phyloP scores from a whole-genome alignment of 352 stramenopile genomes.

The Phytopythium ostracodes region DNA sequence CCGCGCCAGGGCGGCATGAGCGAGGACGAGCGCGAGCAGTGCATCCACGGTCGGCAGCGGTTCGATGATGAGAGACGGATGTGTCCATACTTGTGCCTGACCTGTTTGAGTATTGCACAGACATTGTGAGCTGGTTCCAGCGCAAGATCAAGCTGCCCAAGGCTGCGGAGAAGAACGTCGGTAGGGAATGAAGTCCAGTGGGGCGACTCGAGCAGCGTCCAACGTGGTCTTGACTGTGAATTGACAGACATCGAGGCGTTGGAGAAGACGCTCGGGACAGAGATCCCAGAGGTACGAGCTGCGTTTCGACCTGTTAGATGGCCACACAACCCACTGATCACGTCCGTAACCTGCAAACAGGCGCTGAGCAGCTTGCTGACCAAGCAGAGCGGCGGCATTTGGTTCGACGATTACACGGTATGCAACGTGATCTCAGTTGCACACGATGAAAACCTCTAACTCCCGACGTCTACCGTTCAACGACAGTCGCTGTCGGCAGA shows the following conservation, averaged over 20 bases:
- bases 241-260: constrained; percentile 64
- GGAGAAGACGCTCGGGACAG: constrained; percentile 55
- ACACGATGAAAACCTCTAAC: background rate
- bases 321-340: background rate
- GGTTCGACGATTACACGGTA: constrained; percentile 83
- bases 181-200: constrained; percentile 16
- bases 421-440: too few species aligned
- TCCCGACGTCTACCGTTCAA: background rate
- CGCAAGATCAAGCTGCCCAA: constrained; percentile 64
- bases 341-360: constrained; percentile 11
- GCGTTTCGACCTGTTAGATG: background rate
- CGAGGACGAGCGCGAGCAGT: constrained; percentile 73
- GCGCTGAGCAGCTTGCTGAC: constrained; percentile 56
- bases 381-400: constrained; percentile 77
- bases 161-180: constrained; percentile 38
- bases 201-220: background rate
- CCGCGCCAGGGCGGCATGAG: constrained; percentile 76
- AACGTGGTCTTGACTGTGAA: background rate
- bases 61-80: too few species aligned
- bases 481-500: constrained; percentile 61
- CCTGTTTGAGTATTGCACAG: constrained; percentile 12
- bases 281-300: constrained; percentile 47
- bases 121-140: constrained; percentile 85
- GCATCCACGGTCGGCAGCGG: constrained; percentile 64
- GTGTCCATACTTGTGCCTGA: too few species aligned